phyloP scores from a whole-genome alignment of 441 rosid genomes.

The Eruca vesicaria region DNA sequence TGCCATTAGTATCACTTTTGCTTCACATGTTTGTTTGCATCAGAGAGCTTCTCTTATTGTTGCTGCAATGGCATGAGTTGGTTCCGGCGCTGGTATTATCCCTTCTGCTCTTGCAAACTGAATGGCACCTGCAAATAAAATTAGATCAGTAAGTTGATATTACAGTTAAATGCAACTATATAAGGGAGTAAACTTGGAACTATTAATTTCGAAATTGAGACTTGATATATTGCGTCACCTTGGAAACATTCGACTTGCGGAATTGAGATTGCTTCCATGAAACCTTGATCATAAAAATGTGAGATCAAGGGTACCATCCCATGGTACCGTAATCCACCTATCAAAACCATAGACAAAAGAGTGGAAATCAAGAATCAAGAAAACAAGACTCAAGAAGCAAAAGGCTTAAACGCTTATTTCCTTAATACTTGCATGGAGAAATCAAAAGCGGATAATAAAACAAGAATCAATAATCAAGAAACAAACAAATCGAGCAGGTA shows the following conservation, averaged over 20 bases:
- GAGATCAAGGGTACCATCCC: constrained; percentile 94
- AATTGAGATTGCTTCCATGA: constrained; percentile 84
- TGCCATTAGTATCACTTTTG: constrained; percentile 80
- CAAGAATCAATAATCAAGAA: constrained; percentile 30
- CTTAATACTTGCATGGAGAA: not conserved
- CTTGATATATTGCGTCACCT: constrained; percentile 37
- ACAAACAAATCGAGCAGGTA: not conserved
- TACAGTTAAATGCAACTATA: not conserved
- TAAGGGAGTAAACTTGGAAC: not conserved
- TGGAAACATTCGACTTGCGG: constrained; percentile 85
- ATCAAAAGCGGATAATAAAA: not conserved
- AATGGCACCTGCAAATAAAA: constrained; percentile 63
- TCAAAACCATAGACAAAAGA: constrained; percentile 15
- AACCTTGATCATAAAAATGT: constrained; percentile 75
- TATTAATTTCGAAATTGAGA: not conserved
- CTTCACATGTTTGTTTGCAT: constrained; percentile 79
- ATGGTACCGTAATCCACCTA: constrained; percentile 91
- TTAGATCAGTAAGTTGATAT: not conserved
- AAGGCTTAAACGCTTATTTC: not conserved
- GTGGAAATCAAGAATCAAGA: not conserved
- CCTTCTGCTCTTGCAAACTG: constrained; percentile 87
- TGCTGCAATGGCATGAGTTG: constrained; percentile 94
- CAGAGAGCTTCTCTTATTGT: constrained; percentile 83
- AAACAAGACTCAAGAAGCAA: constrained; percentile 39
- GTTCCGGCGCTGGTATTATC: constrained; percentile 87